Conservation (phyloP, 495 filamentous ascomycete species). For the Talaromyces thailandensis region DNA sequence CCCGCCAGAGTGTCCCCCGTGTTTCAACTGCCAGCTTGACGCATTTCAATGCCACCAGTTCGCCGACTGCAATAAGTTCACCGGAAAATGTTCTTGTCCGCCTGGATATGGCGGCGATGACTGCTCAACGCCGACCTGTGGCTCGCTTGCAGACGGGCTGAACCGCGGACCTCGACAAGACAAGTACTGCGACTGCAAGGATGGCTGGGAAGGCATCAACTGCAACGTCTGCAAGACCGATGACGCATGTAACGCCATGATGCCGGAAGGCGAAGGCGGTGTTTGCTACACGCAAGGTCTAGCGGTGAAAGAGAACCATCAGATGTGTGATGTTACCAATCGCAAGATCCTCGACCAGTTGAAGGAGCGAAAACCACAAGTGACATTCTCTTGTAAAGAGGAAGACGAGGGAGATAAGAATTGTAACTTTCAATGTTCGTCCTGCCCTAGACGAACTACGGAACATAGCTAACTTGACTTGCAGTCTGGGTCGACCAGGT, state of each 20-base stretch:
- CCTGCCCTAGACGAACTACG: background rate
- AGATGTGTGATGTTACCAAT: conserved; percentile 98
- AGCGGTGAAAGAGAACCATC: conserved; percentile 87
- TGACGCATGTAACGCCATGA: conserved; percentile 74
- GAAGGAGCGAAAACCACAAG: conserved; percentile 75
- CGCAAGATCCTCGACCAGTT: conserved; percentile 81
- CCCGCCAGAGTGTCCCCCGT: conserved; percentile 51
- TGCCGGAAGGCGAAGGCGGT: conserved; percentile 67
- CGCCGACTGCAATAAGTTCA: conserved; percentile 73
- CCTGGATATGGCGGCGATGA: conserved; percentile 89
- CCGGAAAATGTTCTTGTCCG: conserved; percentile 86
- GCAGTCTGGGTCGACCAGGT: conserved; percentile 85
- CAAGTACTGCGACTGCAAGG: conserved; percentile 72
- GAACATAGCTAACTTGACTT: conserved; percentile 26
- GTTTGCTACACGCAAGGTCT: conserved; percentile 89
- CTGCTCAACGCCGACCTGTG: conserved; percentile 81
- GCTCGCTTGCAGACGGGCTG: conserved; percentile 69
- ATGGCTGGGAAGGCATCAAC: conserved; percentile 97
- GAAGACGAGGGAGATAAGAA: conserved; percentile 49
- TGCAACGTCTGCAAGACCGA: conserved; percentile 91
- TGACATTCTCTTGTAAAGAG: conserved; percentile 86
- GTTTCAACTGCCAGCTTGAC: conserved; percentile 96
- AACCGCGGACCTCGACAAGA: conserved; percentile 62
- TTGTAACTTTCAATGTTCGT: conserved; percentile 89
- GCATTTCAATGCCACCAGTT: conserved; percentile 86